Evolutionary conservation across 768 basidiomycete genomes (phyloP), one percentile per base, ranked within the genome.

Genomic region (Mycena maculata): DNA sequence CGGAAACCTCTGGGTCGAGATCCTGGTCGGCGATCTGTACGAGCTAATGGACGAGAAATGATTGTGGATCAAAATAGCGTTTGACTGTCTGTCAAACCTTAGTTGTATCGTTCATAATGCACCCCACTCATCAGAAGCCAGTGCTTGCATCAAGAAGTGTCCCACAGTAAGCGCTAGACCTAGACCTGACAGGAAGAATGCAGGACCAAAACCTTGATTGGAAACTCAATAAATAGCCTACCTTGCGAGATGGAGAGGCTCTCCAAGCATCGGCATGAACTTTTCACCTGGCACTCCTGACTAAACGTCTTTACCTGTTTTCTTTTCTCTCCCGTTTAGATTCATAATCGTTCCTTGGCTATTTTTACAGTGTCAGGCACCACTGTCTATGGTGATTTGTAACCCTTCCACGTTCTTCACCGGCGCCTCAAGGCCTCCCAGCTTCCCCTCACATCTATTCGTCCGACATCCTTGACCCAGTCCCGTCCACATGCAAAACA

Each of bases 1-100:
- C 87, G 92, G 27, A 93, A 92, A 78, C 91, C 91, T 9, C 80
- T 93, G 30, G 86, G 88, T 10, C 81, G 85, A 65, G 92, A 93
- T 74, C 77, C 81, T 0, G 73, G 80, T 60, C 84, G 88, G 70
- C 87, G 90, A 33, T 92, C 90, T 3, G 87, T 93, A 28, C 85
- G 92, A 55, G 70, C 86, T 27, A 92, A 92, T 63, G 92, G 92
- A 25, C 84, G 90, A 63, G 90, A 92, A 73, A 89, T 92, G 73
- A 82, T 92, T 44, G 89, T 93, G 56, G 57, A 50, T 16, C 22
- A 10, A 18, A 22, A 36, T 13, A 45, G 13, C 9, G 28, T 45
- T 44, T 64, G 33, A 64, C 30, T 39, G 30, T 22, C 33, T 31
- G 16, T 27, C 11, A 27, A 28, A 41, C n/a, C 4, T n/a, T 54